phyloP scores from a whole-genome alignment of 1,284 basidiomycete genomes.

The Leucoagaricus sp. region DNA sequence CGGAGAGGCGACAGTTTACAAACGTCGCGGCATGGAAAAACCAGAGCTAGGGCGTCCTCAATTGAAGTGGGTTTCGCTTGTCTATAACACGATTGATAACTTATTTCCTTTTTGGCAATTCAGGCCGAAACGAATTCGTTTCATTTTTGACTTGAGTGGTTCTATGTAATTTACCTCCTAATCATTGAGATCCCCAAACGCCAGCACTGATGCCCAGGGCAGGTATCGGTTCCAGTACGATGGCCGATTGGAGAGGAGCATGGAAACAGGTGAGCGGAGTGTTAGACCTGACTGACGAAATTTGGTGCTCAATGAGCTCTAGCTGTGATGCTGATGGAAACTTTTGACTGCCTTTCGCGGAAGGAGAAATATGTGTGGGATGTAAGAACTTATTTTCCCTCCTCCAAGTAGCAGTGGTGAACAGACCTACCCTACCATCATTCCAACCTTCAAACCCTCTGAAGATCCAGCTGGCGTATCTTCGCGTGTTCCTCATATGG shows the following conservation, averaged over 20 bases:
- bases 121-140: slow-evolving; percentile 66
- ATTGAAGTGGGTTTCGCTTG: slow-evolving; percentile 50
- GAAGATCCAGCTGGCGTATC: slow-evolving; percentile 54
- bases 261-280: slow-evolving; percentile 55
- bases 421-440: slow-evolving; percentile 33
- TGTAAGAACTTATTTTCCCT: slow-evolving; percentile 60
- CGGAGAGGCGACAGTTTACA: slow-evolving; percentile 68
- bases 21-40: slow-evolving; percentile 66
- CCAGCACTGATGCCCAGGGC: slow-evolving; percentile 5
- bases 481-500: slow-evolving; percentile 65
- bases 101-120: not conserved
- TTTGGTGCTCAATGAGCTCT: not conserved
- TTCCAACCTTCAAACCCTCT: slow-evolving; percentile 49
- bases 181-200: not conserved
- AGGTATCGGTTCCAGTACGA: slow-evolving; percentile 76
- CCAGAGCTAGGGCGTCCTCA: slow-evolving; percentile 67
- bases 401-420: slow-evolving; percentile 37
- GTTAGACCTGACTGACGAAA: not conserved
- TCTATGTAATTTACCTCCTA: slow-evolving; percentile 49
- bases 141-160: slow-evolving; percentile 71
- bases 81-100: not conserved
- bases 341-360: slow-evolving; percentile 57
- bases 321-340: slow-evolving; percentile 75
- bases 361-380: slow-evolving; percentile 76
- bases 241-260: slow-evolving; percentile 58